Percentiles rank a stretch among this genome's conserved stretches.
phyloP scores from a whole-genome alignment of 495 filamentous ascomycete species.

The Tuber calosporum region DNA sequence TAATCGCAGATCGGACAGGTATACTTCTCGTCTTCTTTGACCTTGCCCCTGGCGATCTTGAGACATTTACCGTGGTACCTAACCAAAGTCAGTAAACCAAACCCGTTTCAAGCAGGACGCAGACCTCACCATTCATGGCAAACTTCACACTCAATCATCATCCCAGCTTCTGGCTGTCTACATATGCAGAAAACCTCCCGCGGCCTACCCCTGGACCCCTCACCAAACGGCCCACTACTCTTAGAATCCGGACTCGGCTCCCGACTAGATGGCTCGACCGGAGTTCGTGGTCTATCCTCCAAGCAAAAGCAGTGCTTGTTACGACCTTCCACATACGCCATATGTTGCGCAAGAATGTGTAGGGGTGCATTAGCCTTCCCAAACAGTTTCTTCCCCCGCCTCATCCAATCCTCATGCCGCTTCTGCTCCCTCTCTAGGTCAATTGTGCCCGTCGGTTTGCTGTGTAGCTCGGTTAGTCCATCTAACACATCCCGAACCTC shows the following conservation, averaged over 20 bases:
- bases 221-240: constrained; percentile 42
- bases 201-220: constrained; percentile 48
- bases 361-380: constrained; percentile 96
- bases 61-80: constrained; percentile 98
- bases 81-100: constrained; percentile 23
- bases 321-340: constrained; percentile 83
- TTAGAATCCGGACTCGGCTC: constrained; percentile 68
- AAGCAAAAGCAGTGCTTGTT: constrained; percentile 89
- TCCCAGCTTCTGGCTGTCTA: constrained; percentile 81
- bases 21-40: constrained; percentile 97
- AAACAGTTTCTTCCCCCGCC: constrained; percentile 95
- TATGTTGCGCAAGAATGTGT: constrained; percentile 86
- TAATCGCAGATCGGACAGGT: constrained; percentile 98
- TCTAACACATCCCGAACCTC: constrained; percentile 87
- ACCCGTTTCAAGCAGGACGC: constrained; percentile 10
- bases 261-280: constrained; percentile 84
- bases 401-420: constrained; percentile 98
- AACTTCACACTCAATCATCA: constrained; percentile 99
- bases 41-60: constrained; percentile 94
- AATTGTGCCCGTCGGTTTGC: constrained; percentile 80
- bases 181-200: constrained; percentile 97
- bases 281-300: constrained; percentile 77
- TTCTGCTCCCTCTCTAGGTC: constrained; percentile 94
- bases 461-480: constrained; percentile 75
- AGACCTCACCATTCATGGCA: constrained; percentile 86